These are phyloP conservation scores for Fusarium poae DNA, from an alignment of 2,329 filamentous ascomycete species.

Conservation along the genomic window DNA sequence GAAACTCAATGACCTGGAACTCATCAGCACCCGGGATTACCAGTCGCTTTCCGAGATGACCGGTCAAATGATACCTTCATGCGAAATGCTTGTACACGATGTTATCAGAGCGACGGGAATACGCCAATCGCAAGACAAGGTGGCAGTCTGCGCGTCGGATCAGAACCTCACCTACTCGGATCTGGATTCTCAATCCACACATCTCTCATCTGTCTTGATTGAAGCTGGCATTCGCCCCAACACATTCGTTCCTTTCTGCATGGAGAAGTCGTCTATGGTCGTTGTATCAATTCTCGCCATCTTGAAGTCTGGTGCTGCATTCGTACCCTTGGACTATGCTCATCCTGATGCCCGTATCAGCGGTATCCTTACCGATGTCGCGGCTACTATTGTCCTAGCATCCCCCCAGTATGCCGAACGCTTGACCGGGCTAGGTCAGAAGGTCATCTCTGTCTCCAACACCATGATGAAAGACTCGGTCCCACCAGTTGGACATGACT, in stretches of 20 bases:
- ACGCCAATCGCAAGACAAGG: conserved; percentile 14
- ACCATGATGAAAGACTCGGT: not conserved
- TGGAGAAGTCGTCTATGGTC: conserved; percentile 28
- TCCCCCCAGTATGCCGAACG: conserved; percentile 14
- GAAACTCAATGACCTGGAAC: not conserved
- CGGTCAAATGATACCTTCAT: not conserved
- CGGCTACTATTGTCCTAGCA: not conserved
- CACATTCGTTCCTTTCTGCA: conserved; percentile 25
- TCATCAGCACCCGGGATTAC: conserved; percentile 13
- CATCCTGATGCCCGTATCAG: conserved; percentile 25
- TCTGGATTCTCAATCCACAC: conserved; percentile 41
- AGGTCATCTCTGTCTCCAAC: conserved; percentile 7
- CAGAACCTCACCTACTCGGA: conserved; percentile 57
- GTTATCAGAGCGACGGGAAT: not conserved
- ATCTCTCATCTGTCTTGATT: not conserved
- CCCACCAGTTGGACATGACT: not conserved
- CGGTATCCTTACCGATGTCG: conserved; percentile 1
- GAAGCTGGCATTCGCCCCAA: not conserved
- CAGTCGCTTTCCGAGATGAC: conserved; percentile 17
- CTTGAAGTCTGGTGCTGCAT: conserved; percentile 19
- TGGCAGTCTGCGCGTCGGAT: conserved; percentile 57
- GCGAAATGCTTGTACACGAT: conserved; percentile 21
- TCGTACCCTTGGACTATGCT: conserved; percentile 14
- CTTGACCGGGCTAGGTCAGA: conserved; percentile 12
- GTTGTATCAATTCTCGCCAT: conserved; percentile 20